These are phyloP conservation scores for Lecanosticta acicola DNA, from an alignment of 2,329 filamentous ascomycete species.

Conservation along the genomic window DNA sequence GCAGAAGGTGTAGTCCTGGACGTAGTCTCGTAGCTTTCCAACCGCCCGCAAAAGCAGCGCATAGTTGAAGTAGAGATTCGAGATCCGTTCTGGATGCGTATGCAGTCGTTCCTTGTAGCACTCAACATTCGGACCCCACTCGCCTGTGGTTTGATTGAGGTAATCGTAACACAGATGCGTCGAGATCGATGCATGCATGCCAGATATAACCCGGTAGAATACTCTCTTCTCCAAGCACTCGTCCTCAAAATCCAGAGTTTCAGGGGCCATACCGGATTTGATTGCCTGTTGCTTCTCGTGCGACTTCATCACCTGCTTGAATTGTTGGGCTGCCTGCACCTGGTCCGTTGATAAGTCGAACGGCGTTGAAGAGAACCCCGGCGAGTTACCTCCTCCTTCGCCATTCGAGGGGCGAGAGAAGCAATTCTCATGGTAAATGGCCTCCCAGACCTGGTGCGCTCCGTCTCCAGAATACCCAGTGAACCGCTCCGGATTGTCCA, in stretches of 20 bases:
- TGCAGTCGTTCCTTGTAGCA: conserved; percentile 89
- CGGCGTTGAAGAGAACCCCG: conserved; percentile 21
- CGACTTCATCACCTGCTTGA: conserved; percentile 55
- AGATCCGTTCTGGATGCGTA: conserved; percentile 79
- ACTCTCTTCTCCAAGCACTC: conserved; percentile 98
- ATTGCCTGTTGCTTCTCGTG: conserved; percentile 56
- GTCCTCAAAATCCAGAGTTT: conserved; percentile 71
- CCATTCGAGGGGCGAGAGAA: conserved; percentile 52
- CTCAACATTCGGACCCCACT: conserved; percentile 83
- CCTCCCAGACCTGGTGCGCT: conserved; percentile 87
- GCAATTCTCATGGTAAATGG: conserved; percentile 96
- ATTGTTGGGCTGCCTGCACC: conserved; percentile 53
- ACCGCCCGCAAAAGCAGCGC: conserved; percentile 88
- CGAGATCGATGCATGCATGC: conserved; percentile 97
- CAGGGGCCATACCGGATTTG: conserved; percentile 45
- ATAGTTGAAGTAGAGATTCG: conserved; percentile 99
- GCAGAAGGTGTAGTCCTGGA: conserved; percentile 85
- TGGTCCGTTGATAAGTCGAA: conserved; percentile 41
- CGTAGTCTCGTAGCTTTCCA: conserved; percentile 78
- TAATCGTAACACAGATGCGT: conserved; percentile 95
- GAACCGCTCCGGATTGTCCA: conserved; percentile 91
- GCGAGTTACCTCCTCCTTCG: conserved; percentile 20
- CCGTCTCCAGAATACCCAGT: conserved; percentile 86
- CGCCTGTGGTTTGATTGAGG: conserved; percentile 86
- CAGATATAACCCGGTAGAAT: conserved; percentile 89